Evolutionary conservation across 164 flowering plant genomes (phyloP).

Genomic region (Vitis vinifera): ASM3070453v1 NC_081808.1:20804001-20804500

Average conservation of each 20-base stretch:
- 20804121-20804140: constrained; percentile 59
- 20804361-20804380: no score
- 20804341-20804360: no score
- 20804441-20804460: background rate
- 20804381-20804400: no score
- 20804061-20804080: constrained; percentile 24
- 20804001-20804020: constrained; percentile 23
- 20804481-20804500: background rate
- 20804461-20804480: background rate
- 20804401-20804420: background rate
- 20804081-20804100: constrained; percentile 8
- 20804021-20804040: constrained; percentile 23
- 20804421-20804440: background rate
- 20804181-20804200: constrained; percentile 28
- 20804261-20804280: constrained; percentile 17
- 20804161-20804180: constrained; percentile 42
- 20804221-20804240: constrained; percentile 23
- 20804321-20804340: background rate
- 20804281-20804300: constrained; percentile 19
- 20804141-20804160: constrained; percentile 37
- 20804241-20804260: constrained; percentile 58
- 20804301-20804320: constrained; percentile 37
- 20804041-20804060: constrained; percentile 34
- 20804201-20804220: constrained; percentile 9
- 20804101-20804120: constrained; percentile 21